Evolutionary conservation across 2,329 filamentous ascomycete genomes (phyloP), one percentile per base, ranked within the genome.

Genomic region (Pseudogymnoascus sp.): DNA sequence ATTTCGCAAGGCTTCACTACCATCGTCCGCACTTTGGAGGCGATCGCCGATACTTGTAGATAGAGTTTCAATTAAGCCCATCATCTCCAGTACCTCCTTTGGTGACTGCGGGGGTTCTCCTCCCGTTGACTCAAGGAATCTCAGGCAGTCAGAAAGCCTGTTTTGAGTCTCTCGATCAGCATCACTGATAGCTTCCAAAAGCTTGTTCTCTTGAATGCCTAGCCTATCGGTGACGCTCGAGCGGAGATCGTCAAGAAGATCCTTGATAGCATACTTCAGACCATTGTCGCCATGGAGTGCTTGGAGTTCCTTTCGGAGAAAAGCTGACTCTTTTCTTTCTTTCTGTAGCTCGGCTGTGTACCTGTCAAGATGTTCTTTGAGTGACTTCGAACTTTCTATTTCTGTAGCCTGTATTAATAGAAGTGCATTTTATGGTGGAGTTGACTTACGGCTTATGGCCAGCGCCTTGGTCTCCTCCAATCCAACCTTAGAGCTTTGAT

Each of bases 301-400:
- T n/a, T 33, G 64, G n/a, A 55, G 48, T 29, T 55, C 48, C 21
- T 55, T 33, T 33, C 35, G 48, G 15, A 55, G 48, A 9, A 55
- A 10, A 8, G 3, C 6, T 9, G 29, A 55, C 29, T 33, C 21
- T 1, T 55, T 2, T 9, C 10, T 55, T 55, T 55, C 48, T 17
- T 55, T n/a, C 12, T 55, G 48, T 21, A 55, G 9, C 6, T 55
- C 3, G 48, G 25, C 31, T 21, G 17, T 8, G 29, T 17, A 33
- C 15, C 1, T 33, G 5, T 21, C 15, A 21, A 21, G 10, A 7
- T 7, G 1, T 55, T 33, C n/a, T 55, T 35, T 7, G 3, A 55
- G 15, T 5, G 48, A 55, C 8, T 55, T 5, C 10, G 7, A 55
- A 55, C 29, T 17, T 55, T 35, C 7, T 3, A 55, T 21, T 33